Conservation (phyloP, 2,329 filamentous ascomycete genomes). For the Colletotrichum sp. region DNA sequence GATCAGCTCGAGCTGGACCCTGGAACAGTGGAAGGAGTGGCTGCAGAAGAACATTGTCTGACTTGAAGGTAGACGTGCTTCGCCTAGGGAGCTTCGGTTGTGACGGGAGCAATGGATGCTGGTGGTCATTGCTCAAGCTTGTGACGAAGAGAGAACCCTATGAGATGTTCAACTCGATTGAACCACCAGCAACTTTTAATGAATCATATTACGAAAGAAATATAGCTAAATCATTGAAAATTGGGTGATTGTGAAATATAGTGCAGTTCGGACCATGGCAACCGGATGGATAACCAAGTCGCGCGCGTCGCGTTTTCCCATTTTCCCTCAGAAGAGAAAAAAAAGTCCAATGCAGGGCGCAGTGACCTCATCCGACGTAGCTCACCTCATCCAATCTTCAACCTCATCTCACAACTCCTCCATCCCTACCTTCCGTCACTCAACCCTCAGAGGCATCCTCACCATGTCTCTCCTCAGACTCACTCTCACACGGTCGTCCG, state of each 20-base stretch:
- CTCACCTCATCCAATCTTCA: slow-evolving; percentile 9
- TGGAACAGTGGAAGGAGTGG: slow-evolving; percentile 87
- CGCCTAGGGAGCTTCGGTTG: not conserved
- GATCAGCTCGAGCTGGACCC: slow-evolving; percentile 79
- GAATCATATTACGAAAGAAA: not conserved
- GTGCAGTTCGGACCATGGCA: not conserved
- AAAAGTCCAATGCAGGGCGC: not conserved
- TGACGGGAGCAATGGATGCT: not conserved
- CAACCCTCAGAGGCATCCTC: not conserved
- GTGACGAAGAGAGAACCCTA: not conserved
- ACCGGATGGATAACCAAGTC: not conserved
- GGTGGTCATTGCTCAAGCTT: not conserved
- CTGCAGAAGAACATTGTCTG: slow-evolving; percentile 62
- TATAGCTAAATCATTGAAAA: not conserved
- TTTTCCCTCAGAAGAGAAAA: not conserved
- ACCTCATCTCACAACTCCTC: not conserved
- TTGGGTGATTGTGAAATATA: not conserved
- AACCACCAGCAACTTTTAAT: not conserved
- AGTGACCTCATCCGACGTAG: slow-evolving; percentile 10
- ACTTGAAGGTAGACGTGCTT: not conserved
- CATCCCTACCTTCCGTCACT: not conserved
- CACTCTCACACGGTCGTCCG: not conserved
- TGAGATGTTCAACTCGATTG: no score
- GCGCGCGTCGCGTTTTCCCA: not conserved
- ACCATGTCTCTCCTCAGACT: slow-evolving; percentile 5